Conservation (phyloP, 1,284 basidiomycete genomes). For the Cutaneotrichosporon sp. region DNA sequence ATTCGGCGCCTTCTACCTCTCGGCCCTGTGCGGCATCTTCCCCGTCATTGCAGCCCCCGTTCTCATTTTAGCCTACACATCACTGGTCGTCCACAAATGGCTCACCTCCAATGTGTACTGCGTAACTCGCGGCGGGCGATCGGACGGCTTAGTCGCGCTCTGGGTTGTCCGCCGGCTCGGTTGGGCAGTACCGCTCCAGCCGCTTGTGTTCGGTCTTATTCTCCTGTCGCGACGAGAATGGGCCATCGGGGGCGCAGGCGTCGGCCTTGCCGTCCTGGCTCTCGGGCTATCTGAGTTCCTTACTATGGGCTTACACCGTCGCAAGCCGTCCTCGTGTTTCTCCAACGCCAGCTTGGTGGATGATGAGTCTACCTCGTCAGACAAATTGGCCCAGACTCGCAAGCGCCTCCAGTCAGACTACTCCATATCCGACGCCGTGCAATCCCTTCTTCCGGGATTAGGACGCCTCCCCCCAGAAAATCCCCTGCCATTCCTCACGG, state of each 20-base stretch:
- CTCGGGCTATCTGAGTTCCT: constrained; percentile 24
- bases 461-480: constrained; percentile 1
- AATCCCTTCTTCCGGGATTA: constrained; percentile 9
- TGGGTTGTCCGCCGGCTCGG: constrained; percentile 65
- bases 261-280: constrained; percentile 55
- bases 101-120: constrained; percentile 69
- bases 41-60: constrained; percentile 69
- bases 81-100: constrained; percentile 67
- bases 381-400: not conserved
- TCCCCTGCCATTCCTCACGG: constrained; percentile 12
- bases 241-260: constrained; percentile 63
- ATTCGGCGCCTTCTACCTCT: constrained; percentile 65
- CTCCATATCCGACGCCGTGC: constrained; percentile 17
- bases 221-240: constrained; percentile 62
- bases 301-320: constrained; percentile 14
- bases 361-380: not conserved
- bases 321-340: not conserved
- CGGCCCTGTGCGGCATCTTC: constrained; percentile 63
- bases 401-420: not conserved
- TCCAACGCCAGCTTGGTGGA: not conserved
- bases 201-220: constrained; percentile 66
- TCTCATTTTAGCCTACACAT: constrained; percentile 61
- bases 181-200: constrained; percentile 56
- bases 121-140: constrained; percentile 60
- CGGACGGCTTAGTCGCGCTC: constrained; percentile 65